Conservation (phyloP, 2,329 filamentous ascomycete species). For the Tetracladium maxilliforme region DNA sequence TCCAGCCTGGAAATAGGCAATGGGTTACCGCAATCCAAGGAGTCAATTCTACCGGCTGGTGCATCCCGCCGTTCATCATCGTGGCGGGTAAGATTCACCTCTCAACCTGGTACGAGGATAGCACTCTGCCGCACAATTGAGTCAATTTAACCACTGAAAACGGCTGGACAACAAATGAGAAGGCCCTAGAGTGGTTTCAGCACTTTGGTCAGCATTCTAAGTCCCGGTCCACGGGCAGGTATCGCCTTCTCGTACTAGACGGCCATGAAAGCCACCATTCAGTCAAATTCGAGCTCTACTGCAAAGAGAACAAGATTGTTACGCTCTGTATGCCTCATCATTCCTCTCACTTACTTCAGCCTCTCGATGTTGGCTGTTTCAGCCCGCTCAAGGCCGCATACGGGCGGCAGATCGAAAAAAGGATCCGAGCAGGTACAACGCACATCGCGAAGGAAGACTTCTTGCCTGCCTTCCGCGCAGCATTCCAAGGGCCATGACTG, state of each 20-base stretch:
- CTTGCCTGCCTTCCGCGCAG: too few relatives aligned
- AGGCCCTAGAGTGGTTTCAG: conserved; percentile 17
- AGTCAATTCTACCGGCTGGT: conserved; percentile 8
- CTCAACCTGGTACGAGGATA: conserved; percentile 10
- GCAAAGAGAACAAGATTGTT: too few relatives aligned
- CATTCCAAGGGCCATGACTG: too few relatives aligned
- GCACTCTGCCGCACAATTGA: conserved; percentile 11
- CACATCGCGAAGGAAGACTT: too few relatives aligned
- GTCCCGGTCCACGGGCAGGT: conserved; percentile 9
- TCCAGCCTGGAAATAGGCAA: conserved; percentile 11
- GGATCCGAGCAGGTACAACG: too few relatives aligned
- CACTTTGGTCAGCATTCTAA: conserved; percentile 18
- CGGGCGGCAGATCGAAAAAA: too few relatives aligned
- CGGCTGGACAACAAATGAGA: conserved; percentile 18
- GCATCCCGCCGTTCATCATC: conserved; percentile 11
- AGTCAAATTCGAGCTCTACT: too few relatives aligned
- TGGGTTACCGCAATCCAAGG: conserved; percentile 10
- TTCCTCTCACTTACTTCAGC: too few relatives aligned
- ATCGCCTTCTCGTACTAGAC: conserved; percentile 21
- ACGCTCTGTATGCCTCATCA: too few relatives aligned
- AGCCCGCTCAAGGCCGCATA: too few relatives aligned
- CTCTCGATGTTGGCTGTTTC: too few relatives aligned
- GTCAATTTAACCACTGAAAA: conserved; percentile 14
- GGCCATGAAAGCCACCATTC: too few relatives aligned
- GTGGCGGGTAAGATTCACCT: conserved; percentile 8